These are phyloP conservation scores for Candida endomychidarum DNA, from an alignment of 805 yeast species.

Conservation along the genomic window DNA sequence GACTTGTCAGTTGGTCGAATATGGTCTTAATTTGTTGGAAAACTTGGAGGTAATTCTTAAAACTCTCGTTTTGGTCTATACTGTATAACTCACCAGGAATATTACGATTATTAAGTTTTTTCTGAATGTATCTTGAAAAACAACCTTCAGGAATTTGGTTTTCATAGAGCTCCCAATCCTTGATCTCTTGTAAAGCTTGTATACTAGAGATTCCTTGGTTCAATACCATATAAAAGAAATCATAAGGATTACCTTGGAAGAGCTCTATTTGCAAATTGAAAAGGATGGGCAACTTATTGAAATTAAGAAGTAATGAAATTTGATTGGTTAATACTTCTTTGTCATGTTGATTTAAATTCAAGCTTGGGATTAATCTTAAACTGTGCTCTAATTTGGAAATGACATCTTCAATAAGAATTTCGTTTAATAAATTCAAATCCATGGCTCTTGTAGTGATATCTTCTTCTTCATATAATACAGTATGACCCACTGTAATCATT, in stretches of 20 bases:
- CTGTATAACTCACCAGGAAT: constrained; percentile 36
- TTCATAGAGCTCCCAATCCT: constrained; percentile 5
- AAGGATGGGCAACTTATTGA: constrained; percentile 22
- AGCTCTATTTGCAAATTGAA: constrained; percentile 11
- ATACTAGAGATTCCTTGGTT: constrained; percentile 16
- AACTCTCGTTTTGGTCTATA: constrained; percentile 22
- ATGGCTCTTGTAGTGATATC: constrained; percentile 66
- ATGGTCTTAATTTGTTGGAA: constrained; percentile 22
- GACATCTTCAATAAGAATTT: constrained; percentile 23
- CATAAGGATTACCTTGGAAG: constrained; percentile 8
- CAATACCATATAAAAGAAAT: constrained; percentile 18
- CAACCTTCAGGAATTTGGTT: constrained; percentile 21
- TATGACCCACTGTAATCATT: constrained; percentile 47
- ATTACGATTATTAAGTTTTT: constrained; percentile 35
- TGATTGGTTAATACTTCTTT: constrained; percentile 19
- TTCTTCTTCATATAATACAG: constrained; percentile 73
- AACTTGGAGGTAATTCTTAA: constrained; percentile 19
- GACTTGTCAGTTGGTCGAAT: constrained; percentile 17
- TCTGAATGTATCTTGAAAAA: constrained; percentile 38
- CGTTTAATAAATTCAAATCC: constrained; percentile 43
- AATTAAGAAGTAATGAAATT: constrained; percentile 25
- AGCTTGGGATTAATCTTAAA: constrained; percentile 23
- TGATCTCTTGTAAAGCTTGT: constrained; percentile 8
- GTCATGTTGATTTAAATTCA: constrained; percentile 11
- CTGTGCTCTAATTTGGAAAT: constrained; percentile 32